Base-by-base conservation (phyloP, 768 basidiomycete species). In the Termitomyces sp. region DNA sequence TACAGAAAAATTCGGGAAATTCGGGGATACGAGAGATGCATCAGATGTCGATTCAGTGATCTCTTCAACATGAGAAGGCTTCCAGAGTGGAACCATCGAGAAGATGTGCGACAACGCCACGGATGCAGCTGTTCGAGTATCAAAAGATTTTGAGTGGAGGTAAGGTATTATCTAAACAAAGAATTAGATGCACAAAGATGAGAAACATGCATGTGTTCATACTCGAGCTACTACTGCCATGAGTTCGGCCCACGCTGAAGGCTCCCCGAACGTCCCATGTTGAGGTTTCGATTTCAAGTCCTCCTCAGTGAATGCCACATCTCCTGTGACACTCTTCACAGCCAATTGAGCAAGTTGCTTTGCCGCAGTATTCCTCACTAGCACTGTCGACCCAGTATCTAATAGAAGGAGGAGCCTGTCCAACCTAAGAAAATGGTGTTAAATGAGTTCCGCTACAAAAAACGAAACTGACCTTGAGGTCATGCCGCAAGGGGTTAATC, bases 321-420 rank as follows among this genome's bases (percentile, higher is more conserved):
- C 90, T 67, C 82, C 86, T 56, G 86, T 85, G 57, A 97, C 89
- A 62, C 87, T 87, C 72, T 93, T 89, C 19, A 84, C 87, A 0
- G 94, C 94, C 52, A 99, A 79, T 61, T 95, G 92, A 0, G 95
- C 95, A 44, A 99, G 80, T 70, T 99, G 97, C 66, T 93, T 95
- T 5, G 95, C 95, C 0, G 97, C 96, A n/a, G 97, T 97, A 60
- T 86, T 86, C 68, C 95, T 84, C 62, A 99, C 89, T 49, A 90
- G 89, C 41, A 82, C 73, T 3, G 94, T 94, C 12, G 96, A 95
- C 44, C 97, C 97, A 37, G 94, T 95, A 71, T 98, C 95, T 60
- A 99, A 84, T 44, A 99, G 82, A 66, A 92, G 82, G 70, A 99
- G 87, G 77, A 99, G 89, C 73, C 97, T 88, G 82, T 98, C 97